Evolutionary conservation across 2,329 filamentous ascomycete species (phyloP), one percentile per base, ranked within the genome.

Genomic region (Xylariaceae sp.): DNA sequence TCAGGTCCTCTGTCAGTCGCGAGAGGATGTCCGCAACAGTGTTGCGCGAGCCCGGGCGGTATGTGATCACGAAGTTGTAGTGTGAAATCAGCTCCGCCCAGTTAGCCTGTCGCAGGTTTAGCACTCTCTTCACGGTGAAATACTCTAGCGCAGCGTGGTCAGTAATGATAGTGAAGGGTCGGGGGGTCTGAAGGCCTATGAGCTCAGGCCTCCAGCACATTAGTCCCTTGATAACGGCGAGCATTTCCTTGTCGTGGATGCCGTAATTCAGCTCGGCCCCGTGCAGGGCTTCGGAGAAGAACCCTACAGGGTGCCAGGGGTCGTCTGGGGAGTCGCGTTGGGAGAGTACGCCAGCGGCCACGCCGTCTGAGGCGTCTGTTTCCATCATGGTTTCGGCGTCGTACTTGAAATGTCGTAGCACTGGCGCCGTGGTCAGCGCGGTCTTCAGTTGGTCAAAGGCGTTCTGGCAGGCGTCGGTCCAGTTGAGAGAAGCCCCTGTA

Each of bases 241-340:
- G 41, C 19, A 51, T 15, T 46, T 51, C 49, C n/a, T 45, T 51
- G 21, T 51, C 49, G 29, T 45, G 40, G 2, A 45, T 51, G 30
- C 19, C 8, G 32, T 51, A 51, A 22, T 51, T 51, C 1, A 45
- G 29, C 32, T 51, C 41, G 1, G 49, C 41, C 2, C 30, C 41
- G 3, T 37, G 16, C 4, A 51, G 7, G 2, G 41, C 46, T 13
- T 45, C 30, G 0, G 49, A 51, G 15, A 16, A 45, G 21, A 29
- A 51, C 10, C 41, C 26, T 3, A 43, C 16, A 3, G 47, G 47
- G 15, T 50, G 15, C 26, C 19, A 43, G 6, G 43, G 22, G 22
- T 16, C n/a, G 13, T 19, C 39, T 3, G 32, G 32, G 9, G 6
- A 3, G 5, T 5, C 4, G 15, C 19, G 8, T n/a, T 46, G 41